Evolutionary conservation across 148 eudicot genomes (phyloP).

Genomic region (Nepenthes gracilis): DNA sequence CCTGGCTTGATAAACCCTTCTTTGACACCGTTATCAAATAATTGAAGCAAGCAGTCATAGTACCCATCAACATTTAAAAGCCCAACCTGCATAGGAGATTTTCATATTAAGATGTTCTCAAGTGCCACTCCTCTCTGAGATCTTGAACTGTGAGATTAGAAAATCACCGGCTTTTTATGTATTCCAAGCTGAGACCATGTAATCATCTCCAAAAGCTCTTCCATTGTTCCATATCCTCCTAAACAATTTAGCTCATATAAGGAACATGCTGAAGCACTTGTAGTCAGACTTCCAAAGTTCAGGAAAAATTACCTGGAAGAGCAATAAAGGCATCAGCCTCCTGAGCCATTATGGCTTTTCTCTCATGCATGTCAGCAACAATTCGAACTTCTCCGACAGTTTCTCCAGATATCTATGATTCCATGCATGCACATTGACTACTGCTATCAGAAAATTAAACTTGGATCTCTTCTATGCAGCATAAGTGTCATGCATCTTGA

Average conservation of each 20-base stretch:
- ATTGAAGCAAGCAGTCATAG: slow-evolving; percentile 66
- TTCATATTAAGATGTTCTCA: not conserved
- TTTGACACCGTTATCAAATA: slow-evolving; percentile 89
- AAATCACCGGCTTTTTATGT: slow-evolving; percentile 70
- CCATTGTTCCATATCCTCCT: slow-evolving; percentile 99
- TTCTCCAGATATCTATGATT: slow-evolving; percentile 72
- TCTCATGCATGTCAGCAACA: slow-evolving; percentile 93
- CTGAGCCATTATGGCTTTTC: slow-evolving; percentile 93
- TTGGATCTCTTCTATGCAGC: not conserved
- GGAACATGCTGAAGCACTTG: no score
- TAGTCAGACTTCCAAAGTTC: not conserved
- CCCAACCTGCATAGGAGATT: slow-evolving; percentile 35
- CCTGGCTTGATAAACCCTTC: slow-evolving; percentile 92
- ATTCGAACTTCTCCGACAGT: slow-evolving; percentile 74
- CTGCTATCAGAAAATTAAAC: not conserved
- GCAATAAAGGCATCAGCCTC: slow-evolving; percentile 90
- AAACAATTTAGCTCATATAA: not conserved
- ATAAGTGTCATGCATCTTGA: not conserved
- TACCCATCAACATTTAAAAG: slow-evolving; percentile 93
- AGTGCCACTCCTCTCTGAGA: not conserved
- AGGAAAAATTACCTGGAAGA: slow-evolving; percentile 64
- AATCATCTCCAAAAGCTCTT: slow-evolving; percentile 84
- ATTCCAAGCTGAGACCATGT: slow-evolving; percentile 90
- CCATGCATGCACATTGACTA: not conserved
- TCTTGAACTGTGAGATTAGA: slow-evolving; percentile 1